Percentiles rank a stretch among this genome's conserved stretches.
Evolutionary conservation across 306 rosid species (phyloP).

Genomic region (Styphnolobium japonicum): DNA sequence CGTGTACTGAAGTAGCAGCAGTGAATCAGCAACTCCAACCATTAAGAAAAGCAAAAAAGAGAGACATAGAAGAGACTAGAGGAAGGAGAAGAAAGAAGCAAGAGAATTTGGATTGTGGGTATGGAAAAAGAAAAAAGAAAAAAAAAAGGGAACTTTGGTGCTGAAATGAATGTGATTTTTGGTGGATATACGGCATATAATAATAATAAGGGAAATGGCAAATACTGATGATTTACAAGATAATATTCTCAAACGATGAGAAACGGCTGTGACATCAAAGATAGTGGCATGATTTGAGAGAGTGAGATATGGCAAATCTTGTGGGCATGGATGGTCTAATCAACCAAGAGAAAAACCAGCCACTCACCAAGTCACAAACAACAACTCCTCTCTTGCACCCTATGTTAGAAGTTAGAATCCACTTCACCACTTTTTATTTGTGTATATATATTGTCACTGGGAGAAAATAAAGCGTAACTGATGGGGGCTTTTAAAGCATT

Average conservation of each 20-base stretch:
- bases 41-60: background rate
- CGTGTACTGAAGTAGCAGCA: background rate
- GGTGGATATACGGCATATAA: no score
- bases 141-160: background rate
- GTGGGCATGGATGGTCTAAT: background rate
- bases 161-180: conserved; percentile 19
- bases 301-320: conserved; percentile 59
- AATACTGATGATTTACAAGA: no score
- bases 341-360: background rate
- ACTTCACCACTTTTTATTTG: no score
- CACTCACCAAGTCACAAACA: background rate
- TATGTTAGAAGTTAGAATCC: no score
- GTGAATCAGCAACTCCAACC: conserved; percentile 12
- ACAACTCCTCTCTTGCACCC: background rate
- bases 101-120: conserved; percentile 25
- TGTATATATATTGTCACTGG: no score
- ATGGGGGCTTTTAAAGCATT: conserved; percentile 60
- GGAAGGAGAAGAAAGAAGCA: conserved; percentile 23
- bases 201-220: no score
- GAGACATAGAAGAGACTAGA: background rate
- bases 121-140: no score
- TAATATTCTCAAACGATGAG: no score
- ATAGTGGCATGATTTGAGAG: conserved; percentile 55
- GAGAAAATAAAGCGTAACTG: conserved; percentile 54
- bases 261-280: conserved; percentile 52